Evolutionary conservation across 1,284 basidiomycete genomes (phyloP), one percentile per base, ranked within the genome.

Genomic region (Rhodotorula sp.): DNA sequence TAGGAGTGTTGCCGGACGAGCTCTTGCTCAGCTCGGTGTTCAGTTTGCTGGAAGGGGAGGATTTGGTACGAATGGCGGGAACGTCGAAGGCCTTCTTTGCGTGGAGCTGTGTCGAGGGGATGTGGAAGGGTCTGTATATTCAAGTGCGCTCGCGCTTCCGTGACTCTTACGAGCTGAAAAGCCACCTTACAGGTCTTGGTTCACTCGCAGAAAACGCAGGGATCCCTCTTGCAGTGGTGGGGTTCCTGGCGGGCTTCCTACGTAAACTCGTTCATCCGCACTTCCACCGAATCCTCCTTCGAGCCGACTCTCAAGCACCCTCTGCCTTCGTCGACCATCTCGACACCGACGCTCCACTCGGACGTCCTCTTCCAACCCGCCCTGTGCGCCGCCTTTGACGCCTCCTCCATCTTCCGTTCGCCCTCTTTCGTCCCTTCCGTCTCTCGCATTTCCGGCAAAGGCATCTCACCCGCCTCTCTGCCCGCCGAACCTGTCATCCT

Each of bases 281-380:
- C 58, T 20, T n/a, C 37, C 37, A 18, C 44, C 48, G 26, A 18
- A 60, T 26, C 68, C 34, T 34, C 34, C 10, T 22, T 11, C 5
- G 31, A 55, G 34, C 62, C 50, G 53, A 58, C 51, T 56, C 11
- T 44, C 40, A 13, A 44, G 16, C 40, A 52, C 2, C 28, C 53
- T 5, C 67, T 75, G 31, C 77, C 76, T 4, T 68, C 77, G 15
- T 72, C 77, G 60, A 44, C 20, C 52, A 71, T 79, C 31, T 48
- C 55, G 10, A 73, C 73, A 13, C 70, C 64, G 4, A 62, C 69
- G 20, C 59, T 79, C 47, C 78, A 73, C 68, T 79, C 77, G 18
- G 79, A 80, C 67, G 76, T 78, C 18, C 77, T 80, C 44, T 80
- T 77, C 67, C 76, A 77, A 44, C 79, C 79, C 2, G 67, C 72